Base-by-base conservation (phyloP, 768 basidiomycete genomes). In the Mycena kentingensis region DNA sequence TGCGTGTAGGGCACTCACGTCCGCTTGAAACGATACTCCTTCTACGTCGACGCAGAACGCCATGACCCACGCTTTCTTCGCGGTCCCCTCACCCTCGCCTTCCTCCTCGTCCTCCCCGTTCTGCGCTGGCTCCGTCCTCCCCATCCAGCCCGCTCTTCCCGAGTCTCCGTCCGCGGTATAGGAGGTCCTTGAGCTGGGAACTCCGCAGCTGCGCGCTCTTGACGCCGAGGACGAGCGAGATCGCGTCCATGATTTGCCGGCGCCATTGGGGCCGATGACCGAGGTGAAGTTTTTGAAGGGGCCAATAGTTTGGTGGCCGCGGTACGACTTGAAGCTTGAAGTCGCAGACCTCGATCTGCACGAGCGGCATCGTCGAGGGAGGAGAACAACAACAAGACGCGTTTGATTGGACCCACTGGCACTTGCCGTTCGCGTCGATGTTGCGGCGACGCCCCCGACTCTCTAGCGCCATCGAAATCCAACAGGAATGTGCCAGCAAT, bases 231-330 rank as follows among this genome's bases (percentile, higher is more conserved):
- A 98, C 97, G 67, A 99, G 98, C 3, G 97, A 98, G 60, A 99
- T 98, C 46, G 97, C 97, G 67, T 99, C 97, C 97, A 98, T 98
- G 50, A 96, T 67, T 99, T 98, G 54, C 97, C 97, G 1, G 96
- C 93, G 51, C 97, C 96, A 87, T 99, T 98, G 29, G 97, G 96
- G 19, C 97, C 97, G 62, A 99, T 98, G 49, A 98, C 80, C 11
- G 93, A 96, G 0, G 96, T 95, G 72, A 99, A 99, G 64, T 87
- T 85, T 73, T 82, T 84, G 75, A 95, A 94, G 1, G 93, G 93
- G 1, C 93, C 94, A 41, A 95, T 92, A 26, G 82, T 81, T 68
- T 93, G 90, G 66, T 89, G 87, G 32, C 87, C 86, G 53, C 88
- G 79, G 67, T 98, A 99, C 0, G 93, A 97, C 74, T 98, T 99